Evolutionary conservation across 495 filamentous ascomycete genomes (phyloP).

Genomic region (Penicillium longicatenatum): DNA sequence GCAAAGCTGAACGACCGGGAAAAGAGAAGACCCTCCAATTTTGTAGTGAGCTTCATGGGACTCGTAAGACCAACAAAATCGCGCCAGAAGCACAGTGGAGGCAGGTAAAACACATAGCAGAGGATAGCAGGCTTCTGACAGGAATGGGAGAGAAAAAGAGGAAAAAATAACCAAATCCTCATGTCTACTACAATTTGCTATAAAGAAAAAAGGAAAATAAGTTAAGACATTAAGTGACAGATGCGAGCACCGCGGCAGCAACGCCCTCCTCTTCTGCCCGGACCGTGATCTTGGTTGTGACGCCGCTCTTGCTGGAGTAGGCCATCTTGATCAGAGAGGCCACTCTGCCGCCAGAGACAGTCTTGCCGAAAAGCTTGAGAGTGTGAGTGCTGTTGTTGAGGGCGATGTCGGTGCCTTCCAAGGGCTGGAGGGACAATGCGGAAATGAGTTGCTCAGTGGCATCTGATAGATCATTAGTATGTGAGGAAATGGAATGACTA

Average conservation of each 20-base stretch:
- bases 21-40: conserved; percentile 21
- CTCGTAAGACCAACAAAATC: conserved; percentile 21
- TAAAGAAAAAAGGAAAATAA: conserved; percentile 25
- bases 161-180: conserved; percentile 22
- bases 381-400: conserved; percentile 88
- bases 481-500: not conserved
- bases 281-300: conserved; percentile 91
- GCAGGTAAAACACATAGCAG: conserved; percentile 1
- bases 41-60: conserved; percentile 23
- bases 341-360: conserved; percentile 85
- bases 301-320: conserved; percentile 85
- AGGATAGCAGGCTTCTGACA: conserved; percentile 3
- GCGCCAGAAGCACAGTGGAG: conserved; percentile 13
- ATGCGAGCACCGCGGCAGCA: conserved; percentile 78
- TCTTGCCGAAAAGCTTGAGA: conserved; percentile 95
- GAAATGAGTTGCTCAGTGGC: conserved; percentile 90
- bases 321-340: conserved; percentile 91
- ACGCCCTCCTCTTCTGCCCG: conserved; percentile 91
- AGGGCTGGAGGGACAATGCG: conserved; percentile 84
- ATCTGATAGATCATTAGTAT: conserved; percentile 61
- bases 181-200: conserved; percentile 35
- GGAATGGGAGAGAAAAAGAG: conserved; percentile 7
- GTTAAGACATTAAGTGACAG: conserved; percentile 66
- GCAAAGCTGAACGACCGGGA: conserved; percentile 11
- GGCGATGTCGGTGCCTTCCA: conserved; percentile 90